Evolutionary conservation across 192 early-diverging fungal species (phyloP), one percentile per base, ranked within the genome.

Genomic region (Gonapodya prolifera): DNA sequence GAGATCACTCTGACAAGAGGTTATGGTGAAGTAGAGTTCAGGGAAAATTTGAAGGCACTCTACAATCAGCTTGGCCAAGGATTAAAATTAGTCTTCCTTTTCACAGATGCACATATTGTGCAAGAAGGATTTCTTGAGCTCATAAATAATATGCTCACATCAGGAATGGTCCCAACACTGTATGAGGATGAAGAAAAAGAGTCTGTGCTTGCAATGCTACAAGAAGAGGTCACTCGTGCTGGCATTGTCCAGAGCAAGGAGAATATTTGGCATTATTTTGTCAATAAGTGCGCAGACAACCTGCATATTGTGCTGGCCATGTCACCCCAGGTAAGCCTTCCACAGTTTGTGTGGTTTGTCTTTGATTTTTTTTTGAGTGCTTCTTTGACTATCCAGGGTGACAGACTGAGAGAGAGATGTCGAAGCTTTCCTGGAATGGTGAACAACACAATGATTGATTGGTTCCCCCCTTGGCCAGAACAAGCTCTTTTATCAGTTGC

Each of bases 261-360:
- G 78, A 89, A 90, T 69, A 79, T 90, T 17, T 90, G 89, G 89
- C 85, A 86, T 71, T 90, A 89, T 84, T 90, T 90, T 78, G 87
- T 90, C 71, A 88, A 90, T 74, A 84, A 88, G 1, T 88, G 89
- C 32, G 89, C 89, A 75, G 84, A 85, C 28, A 90, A 88, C 73
- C 81, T 90, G 29, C 89, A 90, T 77, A 87, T 90, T 69, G 87
- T 88, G n/a, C 84, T 90, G 17, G 89, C 87, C 79, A 89, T 90
- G 77, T 90, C 89, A n/a, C 89, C 89, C 35, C 86, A 89, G 17
- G 87, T 61, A 16, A 16, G 45, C 45, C 8, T 61, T 61, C 8
- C 23, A 61, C 8, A 61, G 45, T 16, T 8, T 61, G 45, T 16
- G 45, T 61, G 45, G 8, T 61, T 23, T 23, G 8, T 16, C 45